Base-by-base conservation (phyloP, 2,329 filamentous ascomycete species). In the Aspergillus eucalypticola region DNA sequence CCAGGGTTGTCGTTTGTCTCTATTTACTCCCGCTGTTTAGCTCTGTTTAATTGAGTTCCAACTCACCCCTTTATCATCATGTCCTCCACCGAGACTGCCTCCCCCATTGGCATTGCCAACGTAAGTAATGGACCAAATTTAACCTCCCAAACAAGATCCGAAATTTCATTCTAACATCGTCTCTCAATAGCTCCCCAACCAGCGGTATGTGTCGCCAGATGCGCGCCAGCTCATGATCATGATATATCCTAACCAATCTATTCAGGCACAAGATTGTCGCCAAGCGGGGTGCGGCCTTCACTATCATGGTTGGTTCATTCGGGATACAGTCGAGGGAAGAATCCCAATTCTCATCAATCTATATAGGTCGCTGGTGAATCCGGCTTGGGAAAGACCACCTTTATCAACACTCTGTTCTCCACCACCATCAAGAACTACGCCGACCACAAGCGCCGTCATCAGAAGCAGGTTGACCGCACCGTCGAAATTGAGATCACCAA, bases 371-470 rank as follows among this genome's bases (percentile, higher is more conserved):
- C 95, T 83, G 94, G 94, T 83, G 94, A 99, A 84, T 98, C 95
- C 69, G 94, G 94, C 76, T 83, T 98, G 71, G 95, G 95, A 84
- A 99, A 99, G 88, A 99, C 96, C 25, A 99, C 95, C 73, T 99
- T 99, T 83, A 98, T 99, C 88, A 99, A 99, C 88, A 99, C 95
- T 62, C 89, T 99, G 63, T 99, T 99, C 86, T 99, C 95, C 65
- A 99, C 96, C 69, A 99, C 95, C 73, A 99, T 99, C 87, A 99
- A 99, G 87, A 99, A 98, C 87, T 99, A 99, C 80, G 95, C 95
- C 86, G 95, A 99, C 81, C 94, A 99, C 87, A 96, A 96, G 86
- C 91, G 92, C 81, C 91, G 95, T 76, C 95, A 99, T 81, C 91
- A 95, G 82, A 99, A 99, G 88, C 95, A 99, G 84, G 88, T 98